Evolutionary conservation across 805 yeast genomes (phyloP), one percentile per base, ranked within the genome.

Genomic region (Saccharomycopsis fibuligera): DNA sequence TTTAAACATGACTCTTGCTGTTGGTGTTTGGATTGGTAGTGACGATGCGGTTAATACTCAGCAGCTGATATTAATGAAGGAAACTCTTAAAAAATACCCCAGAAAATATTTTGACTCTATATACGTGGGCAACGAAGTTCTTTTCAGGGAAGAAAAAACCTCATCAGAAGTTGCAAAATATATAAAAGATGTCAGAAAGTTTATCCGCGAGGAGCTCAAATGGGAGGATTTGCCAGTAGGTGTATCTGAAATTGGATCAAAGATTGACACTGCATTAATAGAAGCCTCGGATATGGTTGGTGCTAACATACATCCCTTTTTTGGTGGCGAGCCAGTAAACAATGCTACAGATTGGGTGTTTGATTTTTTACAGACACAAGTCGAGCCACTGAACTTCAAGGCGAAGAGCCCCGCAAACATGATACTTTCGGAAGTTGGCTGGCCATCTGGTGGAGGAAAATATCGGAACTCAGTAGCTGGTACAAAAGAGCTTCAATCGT

Each of bases 361-460:
- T 31, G 74, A 75, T 42, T 79, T 68, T 54, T 51, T 76, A 30
- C 58, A 70, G 42, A 61, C 67, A 24, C 75, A 73, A 47, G 57
- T 78, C 17, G 62, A 66, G 23, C 78, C 79, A 1, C 21, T 60
- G 29, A 64, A 63, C 45, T 48, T 57, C 12, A 52, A 59, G 22
- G 53, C 58, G 3, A 55, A 61, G 9, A 49, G 54, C 5, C 45
- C 48, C 25, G 60, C 68, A 1, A 61, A 58, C 27, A 56, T 79
- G 4, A 65, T 73, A 3, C 68, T 83, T 1, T 69, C 85, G 0
- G 88, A 83, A 54, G 74, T 81, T 19, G 89, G 88, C 0, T 83
- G 89, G 90, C 90, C 89, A 0, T 76, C 70, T 38, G 67, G 62
- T 1, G 89, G 88, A 2, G 87, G 86, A 0, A 49, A 35, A 1